Base-by-base conservation (phyloP, 352 stramenopile species). In the Pythium dissotocum region DNA sequence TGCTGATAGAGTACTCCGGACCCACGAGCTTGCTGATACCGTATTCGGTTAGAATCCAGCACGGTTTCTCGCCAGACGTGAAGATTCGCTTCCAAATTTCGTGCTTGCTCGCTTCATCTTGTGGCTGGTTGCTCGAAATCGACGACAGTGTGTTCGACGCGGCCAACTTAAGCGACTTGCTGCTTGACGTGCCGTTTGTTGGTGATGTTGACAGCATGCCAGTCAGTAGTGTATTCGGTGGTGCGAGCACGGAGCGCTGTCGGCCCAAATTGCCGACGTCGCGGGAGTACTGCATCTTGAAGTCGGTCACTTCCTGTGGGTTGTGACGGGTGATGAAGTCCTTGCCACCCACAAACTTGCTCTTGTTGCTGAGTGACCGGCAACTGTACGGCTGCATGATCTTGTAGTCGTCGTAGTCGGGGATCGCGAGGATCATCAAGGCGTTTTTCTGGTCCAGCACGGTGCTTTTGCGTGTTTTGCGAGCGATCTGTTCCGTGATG, bases 401-500 rank as follows among this genome's bases (percentile, higher is more conserved):
- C 61, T 87, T 89, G 75, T 88, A 92, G 64, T 90, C 82, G 61
- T 90, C 83, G 63, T 90, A 90, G 65, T 92, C 83, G 0, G 83
- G 82, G 30, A 92, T 92, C 24, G 83, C 83, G 61, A 92, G 78
- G 48, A 89, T 76, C 65, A 87, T 63, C 32, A 92, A 61, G 21
- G 83, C 82, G 53, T 90, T 90, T 69, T 90, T 90, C 40, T 80
- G 77, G 62, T 89, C 73, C 4, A 92, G 77, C 28, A 92, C 84
- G 0, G 80, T 88, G 18, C 81, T 90, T 59, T 92, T 90, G 57
- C 80, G 74, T 1, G 80, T 82, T 53, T 87, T 79, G 24, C 80
- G 71, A 5, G 83, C 83, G 35, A 92, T 89, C 35, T 92, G 83
- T 67, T 92, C 83, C 7, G 80, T 88, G 42, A 85, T 57, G 46